These are phyloP conservation scores for Ceratobasidium sp. DNA, from an alignment of 1,284 basidiomycete species.

Conservation along the genomic window DNA sequence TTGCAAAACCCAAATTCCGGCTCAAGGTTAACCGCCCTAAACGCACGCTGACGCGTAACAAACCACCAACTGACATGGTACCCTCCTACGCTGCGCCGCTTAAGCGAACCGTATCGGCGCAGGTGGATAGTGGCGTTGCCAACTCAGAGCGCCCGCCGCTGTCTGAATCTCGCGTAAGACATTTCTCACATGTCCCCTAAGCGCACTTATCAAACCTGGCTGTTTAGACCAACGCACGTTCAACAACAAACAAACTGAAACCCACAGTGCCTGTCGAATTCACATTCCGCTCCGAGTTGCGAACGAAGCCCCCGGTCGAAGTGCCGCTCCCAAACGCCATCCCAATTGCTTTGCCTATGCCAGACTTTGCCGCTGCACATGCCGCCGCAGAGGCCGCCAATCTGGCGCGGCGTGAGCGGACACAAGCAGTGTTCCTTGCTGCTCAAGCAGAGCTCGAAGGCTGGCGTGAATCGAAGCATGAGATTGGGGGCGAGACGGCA, in stretches of 20 bases:
- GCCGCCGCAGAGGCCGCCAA: conserved; percentile 41
- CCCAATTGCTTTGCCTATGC: conserved; percentile 35
- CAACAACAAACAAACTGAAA: conserved; percentile 8
- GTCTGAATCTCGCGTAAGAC: conserved; percentile 33
- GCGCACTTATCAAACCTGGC: background rate
- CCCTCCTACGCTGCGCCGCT: conserved; percentile 40
- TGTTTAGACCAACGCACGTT: conserved; percentile 28
- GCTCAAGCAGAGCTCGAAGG: conserved; percentile 37
- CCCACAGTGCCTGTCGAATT: conserved; percentile 39
- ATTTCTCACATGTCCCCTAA: background rate
- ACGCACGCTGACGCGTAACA: conserved; percentile 18
- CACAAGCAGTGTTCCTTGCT: conserved; percentile 35
- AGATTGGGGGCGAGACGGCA: conserved; percentile 40
- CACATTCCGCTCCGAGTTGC: conserved; percentile 40
- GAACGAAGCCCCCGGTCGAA: conserved; percentile 32
- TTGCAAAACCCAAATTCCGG: conserved; percentile 23
- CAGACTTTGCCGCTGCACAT: conserved; percentile 39
- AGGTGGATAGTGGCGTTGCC: background rate
- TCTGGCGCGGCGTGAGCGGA: conserved; percentile 24
- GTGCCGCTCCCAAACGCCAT: conserved; percentile 25
- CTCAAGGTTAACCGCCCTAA: conserved; percentile 31
- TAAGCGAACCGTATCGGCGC: conserved; percentile 21
- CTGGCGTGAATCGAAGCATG: conserved; percentile 21
- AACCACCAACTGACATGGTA: background rate
- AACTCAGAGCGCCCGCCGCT: conserved; percentile 23